A percentile compares a stretch with the other conserved stretches of the same genome.
These are phyloP conservation scores for Coprinellus aureogranulatus DNA, from an alignment of 768 basidiomycete species.

Conservation along the genomic window DNA sequence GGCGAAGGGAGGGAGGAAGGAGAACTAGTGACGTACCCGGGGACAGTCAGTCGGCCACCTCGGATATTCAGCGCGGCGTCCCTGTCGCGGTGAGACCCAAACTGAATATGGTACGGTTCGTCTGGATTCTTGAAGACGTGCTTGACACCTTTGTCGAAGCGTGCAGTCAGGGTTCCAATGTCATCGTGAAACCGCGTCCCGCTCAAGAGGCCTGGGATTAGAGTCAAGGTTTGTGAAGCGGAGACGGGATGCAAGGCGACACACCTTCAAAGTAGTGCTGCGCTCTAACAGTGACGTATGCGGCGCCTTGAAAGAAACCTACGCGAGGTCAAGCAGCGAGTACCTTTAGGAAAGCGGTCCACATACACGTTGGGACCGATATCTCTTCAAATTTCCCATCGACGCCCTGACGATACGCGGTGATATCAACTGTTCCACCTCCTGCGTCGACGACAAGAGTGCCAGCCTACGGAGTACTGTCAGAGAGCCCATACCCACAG, in stretches of 20 bases:
- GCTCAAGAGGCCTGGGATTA: constrained; percentile 5
- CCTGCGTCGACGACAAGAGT: constrained; percentile 43
- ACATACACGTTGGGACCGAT: neutral
- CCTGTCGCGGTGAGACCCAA: constrained; percentile 37
- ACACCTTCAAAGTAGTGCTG: neutral
- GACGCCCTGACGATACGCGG: constrained; percentile 29
- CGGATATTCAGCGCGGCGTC: constrained; percentile 36
- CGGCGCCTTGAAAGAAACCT: neutral
- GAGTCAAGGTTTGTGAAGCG: neutral
- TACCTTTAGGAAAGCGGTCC: neutral
- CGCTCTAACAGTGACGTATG: neutral
- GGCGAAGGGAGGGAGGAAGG: neutral
- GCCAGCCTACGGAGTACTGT: constrained; percentile 30
- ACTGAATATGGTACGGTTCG: constrained; percentile 38
- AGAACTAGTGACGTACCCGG: constrained; percentile 18
- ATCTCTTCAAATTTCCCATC: constrained; percentile 5
- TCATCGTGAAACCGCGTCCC: constrained; percentile 19
- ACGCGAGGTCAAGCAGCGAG: neutral
- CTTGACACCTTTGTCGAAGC: constrained; percentile 45
- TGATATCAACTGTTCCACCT: constrained; percentile 44
- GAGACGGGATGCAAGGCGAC: neutral
- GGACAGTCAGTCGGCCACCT: constrained; percentile 40
- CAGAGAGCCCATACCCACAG: neutral
- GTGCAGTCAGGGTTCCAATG: constrained; percentile 31
- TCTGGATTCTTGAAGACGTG: constrained; percentile 31